Conservation (phyloP, 352 stramenopile species). For the Pythium aphanidermatum region DNA sequence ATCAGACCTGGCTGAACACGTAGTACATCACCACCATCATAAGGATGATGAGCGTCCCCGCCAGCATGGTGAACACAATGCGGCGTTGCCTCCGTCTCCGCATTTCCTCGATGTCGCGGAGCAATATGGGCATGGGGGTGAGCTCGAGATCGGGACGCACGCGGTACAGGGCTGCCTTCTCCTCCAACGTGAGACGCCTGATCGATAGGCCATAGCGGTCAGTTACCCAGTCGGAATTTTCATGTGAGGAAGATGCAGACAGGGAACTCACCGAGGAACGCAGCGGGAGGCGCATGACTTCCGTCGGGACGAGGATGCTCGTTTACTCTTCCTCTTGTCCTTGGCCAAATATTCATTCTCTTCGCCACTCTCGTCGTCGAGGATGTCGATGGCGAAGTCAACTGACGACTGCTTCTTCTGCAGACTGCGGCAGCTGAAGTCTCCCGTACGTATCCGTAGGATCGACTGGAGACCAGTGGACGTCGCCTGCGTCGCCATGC, state of each 20-base stretch:
- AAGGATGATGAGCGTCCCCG: constrained; percentile 53
- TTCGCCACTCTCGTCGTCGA: constrained; percentile 30
- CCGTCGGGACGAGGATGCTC: constrained; percentile 8
- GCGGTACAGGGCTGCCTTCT: constrained; percentile 68
- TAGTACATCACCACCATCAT: constrained; percentile 82
- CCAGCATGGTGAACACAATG: constrained; percentile 62
- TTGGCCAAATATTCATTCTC: constrained; percentile 26
- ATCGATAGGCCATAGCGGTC: not conserved
- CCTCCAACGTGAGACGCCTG: constrained; percentile 66
- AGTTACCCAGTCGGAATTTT: too few relatives aligned
- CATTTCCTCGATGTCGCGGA: constrained; percentile 58
- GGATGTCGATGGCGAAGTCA: constrained; percentile 62
- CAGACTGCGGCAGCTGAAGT: constrained; percentile 29
- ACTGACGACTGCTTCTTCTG: constrained; percentile 65
- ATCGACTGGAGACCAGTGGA: constrained; percentile 63
- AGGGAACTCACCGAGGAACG: constrained; percentile 36
- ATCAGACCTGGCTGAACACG: constrained; percentile 33
- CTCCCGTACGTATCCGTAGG: constrained; percentile 41
- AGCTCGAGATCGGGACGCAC: constrained; percentile 65
- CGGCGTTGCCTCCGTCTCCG: constrained; percentile 54
- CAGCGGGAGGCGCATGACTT: constrained; percentile 38
- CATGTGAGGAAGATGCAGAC: not conserved
- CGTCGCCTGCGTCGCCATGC: constrained; percentile 10
- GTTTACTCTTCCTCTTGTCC: constrained; percentile 1
- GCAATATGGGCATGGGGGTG: constrained; percentile 47